Conservation (phyloP, 441 rosid genomes). For the Populus hybrid region DNA sequence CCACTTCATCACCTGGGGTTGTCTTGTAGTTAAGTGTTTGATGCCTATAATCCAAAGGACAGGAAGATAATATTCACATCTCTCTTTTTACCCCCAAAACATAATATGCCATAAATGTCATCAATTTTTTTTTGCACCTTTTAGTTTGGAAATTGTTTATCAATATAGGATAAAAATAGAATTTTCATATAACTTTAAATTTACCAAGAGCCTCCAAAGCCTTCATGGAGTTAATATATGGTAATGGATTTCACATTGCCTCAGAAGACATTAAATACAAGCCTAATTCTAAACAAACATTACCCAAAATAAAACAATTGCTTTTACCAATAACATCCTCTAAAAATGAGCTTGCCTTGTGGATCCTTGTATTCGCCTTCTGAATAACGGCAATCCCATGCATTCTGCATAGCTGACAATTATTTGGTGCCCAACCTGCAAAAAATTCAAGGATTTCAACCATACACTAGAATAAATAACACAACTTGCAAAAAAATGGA, state of each 20-base stretch:
- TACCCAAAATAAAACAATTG: conserved; percentile 13
- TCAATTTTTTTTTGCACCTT: neutral
- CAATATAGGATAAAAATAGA: neutral
- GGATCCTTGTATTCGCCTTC: conserved; percentile 82
- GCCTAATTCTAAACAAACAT: neutral
- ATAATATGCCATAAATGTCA: neutral
- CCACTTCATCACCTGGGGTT: conserved; percentile 92
- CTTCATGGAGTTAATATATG: neutral
- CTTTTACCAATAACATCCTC: conserved; percentile 21
- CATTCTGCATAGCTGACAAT: conserved; percentile 83
- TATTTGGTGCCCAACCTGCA: conserved; percentile 91
- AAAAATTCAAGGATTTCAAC: conserved; percentile 1
- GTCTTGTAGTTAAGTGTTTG: conserved; percentile 65
- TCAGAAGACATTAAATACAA: neutral
- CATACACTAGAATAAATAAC: neutral
- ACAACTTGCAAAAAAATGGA: neutral
- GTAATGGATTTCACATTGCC: neutral
- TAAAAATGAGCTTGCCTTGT: conserved; percentile 53
- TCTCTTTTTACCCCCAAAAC: too few species aligned
- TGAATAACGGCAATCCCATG: conserved; percentile 83
- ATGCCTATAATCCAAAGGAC: conserved; percentile 49
- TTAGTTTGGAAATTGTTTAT: neutral
- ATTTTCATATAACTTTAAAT: neutral
- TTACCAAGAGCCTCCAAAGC: neutral
- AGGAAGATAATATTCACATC: too few species aligned